Evolutionary conservation across 2,329 filamentous ascomycete species (phyloP), one percentile per base, ranked within the genome.

Genomic region (Aureobasidium lini): DNA sequence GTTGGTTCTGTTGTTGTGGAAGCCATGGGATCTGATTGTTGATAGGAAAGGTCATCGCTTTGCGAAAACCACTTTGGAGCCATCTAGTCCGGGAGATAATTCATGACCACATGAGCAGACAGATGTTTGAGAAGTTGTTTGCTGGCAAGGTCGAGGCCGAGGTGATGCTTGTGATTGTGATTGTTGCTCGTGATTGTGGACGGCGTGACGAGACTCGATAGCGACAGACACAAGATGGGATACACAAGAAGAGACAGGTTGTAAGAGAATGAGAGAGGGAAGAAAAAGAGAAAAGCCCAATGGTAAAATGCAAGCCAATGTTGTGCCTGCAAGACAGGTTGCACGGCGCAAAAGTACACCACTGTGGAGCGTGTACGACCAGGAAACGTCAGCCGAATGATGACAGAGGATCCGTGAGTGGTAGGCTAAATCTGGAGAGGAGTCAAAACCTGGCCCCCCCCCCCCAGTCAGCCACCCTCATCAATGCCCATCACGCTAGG

Each of bases 381-480:
- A 47, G 42, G 42, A 16, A 57, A 57, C 53, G 32, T 47, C 42
- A 57, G 53, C 42, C 53, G 53, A 57, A 44, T 56, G 52, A 56
- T 56, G 52, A 56, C 52, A 56, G 52, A 44, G 31, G 39, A 31
- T 39, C 10, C 48, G 32, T 39, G n/a, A 15, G 43, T 57, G 53
- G 53, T 56, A 57, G 53, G 43, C 53, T 57, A 57, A 57, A 47
- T 48, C 53, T 57, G 53, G 53, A 57, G 53, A 39, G 43, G 53
- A 32, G 47, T 7, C 29, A 32, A 47, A 57, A 57, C 53, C 53
- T 57, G 53, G 43, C 53, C 23, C 53, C 46, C 53, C 23, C 53
- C 46, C 42, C 34, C 42, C 34, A 18, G 42, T 47, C 53, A 57
- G 53, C 53, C 53, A 57, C 53, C 42, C 53, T 57, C 53, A 57